Conservation (phyloP, 148 eudicot species). For the Euryodendron excelsum region DNA sequence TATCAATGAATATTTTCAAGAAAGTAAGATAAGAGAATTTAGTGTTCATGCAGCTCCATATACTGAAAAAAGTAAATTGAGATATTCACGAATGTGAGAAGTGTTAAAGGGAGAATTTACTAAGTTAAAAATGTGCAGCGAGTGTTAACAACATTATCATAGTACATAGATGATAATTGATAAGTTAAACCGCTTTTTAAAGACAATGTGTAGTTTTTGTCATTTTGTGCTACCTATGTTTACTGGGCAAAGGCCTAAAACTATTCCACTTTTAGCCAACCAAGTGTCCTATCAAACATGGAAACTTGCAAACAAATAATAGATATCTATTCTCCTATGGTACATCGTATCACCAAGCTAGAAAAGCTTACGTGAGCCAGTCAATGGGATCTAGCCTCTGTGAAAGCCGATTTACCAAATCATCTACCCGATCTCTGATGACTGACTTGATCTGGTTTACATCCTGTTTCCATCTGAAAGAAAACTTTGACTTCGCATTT, state of each 20-base stretch:
- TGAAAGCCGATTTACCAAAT: slow-evolving; percentile 53
- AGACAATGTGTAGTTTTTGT: background rate
- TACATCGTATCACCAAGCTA: background rate
- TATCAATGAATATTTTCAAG: too few species aligned
- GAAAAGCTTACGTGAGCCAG: slow-evolving; percentile 80
- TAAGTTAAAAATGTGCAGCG: too few species aligned
- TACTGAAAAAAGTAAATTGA: too few species aligned
- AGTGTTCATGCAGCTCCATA: too few species aligned
- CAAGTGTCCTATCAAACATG: background rate
- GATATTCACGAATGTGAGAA: too few species aligned
- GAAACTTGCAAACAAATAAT: background rate
- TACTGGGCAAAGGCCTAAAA: too few species aligned
- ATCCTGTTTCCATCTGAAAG: slow-evolving; percentile 75
- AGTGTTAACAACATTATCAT: too few species aligned
- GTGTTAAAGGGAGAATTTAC: too few species aligned
- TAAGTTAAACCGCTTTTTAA: too few species aligned
- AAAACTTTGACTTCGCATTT: slow-evolving; percentile 41
- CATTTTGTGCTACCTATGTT: background rate
- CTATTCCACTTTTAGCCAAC: background rate
- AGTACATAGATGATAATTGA: too few species aligned
- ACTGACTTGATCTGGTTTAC: slow-evolving; percentile 53
- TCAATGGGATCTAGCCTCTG: slow-evolving; percentile 93
- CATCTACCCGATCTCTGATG: slow-evolving; percentile 54
- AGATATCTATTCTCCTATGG: background rate
- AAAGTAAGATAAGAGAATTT: too few species aligned